Percentiles rank a stretch among this genome's conserved stretches.
Conservation (phyloP, 2,329 filamentous ascomycete genomes). For the Diaporthe batatas region DNA sequence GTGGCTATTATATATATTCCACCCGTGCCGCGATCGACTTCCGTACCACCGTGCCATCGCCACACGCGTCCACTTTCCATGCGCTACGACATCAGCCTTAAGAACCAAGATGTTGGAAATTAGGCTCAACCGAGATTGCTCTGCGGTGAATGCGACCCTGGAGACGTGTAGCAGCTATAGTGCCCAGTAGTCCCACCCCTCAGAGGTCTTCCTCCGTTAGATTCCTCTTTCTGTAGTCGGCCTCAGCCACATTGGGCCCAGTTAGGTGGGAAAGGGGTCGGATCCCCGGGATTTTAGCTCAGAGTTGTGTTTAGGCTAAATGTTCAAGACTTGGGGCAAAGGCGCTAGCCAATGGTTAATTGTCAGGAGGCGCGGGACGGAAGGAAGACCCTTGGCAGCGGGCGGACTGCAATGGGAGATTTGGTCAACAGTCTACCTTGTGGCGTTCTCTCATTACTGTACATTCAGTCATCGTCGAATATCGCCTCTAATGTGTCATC, state of each 20-base stretch:
- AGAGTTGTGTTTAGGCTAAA: conserved; percentile 31
- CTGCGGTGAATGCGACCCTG: conserved; percentile 1
- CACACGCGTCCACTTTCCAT: not conserved
- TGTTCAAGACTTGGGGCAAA: conserved; percentile 18
- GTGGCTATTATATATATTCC: conserved; percentile 22
- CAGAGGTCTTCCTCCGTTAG: conserved; percentile 6
- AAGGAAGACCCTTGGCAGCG: conserved; percentile 12
- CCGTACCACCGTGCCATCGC: conserved; percentile 29
- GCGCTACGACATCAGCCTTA: conserved; percentile 21
- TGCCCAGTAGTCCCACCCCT: conserved; percentile 21
- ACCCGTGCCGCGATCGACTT: not conserved
- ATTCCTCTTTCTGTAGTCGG: not conserved
- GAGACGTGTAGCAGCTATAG: conserved; percentile 25
- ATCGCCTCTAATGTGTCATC: not conserved
- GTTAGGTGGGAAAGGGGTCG: not conserved
- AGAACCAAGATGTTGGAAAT: conserved; percentile 31
- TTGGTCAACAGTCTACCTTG: not conserved
- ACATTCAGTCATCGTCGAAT: not conserved
- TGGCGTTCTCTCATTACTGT: not conserved
- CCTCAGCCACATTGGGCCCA: conserved; percentile 3
- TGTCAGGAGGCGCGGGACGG: conserved; percentile 21
- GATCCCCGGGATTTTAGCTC: conserved; percentile 21
- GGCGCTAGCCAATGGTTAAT: conserved; percentile 23
- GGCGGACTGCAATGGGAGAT: not conserved
- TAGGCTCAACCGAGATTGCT: conserved; percentile 33